These are phyloP conservation scores for Coprinopsis marcescibilis DNA, from an alignment of 768 basidiomycete genomes.

Conservation along the genomic window DNA sequence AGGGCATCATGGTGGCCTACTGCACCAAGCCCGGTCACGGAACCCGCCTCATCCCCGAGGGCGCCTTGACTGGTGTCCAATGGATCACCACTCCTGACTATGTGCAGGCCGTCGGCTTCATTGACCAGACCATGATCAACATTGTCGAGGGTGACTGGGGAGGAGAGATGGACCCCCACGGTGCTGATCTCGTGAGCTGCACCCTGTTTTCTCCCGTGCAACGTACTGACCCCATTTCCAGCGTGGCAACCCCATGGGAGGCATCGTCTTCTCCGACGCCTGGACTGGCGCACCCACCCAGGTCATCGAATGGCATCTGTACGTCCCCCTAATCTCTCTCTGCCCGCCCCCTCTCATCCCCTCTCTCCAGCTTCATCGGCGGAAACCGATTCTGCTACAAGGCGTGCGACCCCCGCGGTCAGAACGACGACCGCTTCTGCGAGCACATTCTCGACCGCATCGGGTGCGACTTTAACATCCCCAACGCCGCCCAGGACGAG, in stretches of 20 bases:
- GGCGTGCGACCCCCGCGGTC: conserved; percentile 52
- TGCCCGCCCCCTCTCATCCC: too few relatives aligned
- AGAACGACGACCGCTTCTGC: conserved; percentile 48
- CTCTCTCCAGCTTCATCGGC: conserved; percentile 78
- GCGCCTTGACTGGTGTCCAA: conserved; percentile 53
- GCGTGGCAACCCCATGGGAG: conserved; percentile 75
- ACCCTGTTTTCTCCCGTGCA: background rate
- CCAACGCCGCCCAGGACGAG: conserved; percentile 52
- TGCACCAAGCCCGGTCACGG: conserved; percentile 62
- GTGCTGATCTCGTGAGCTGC: conserved; percentile 33
- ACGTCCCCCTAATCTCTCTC: too few relatives aligned
- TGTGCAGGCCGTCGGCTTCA: conserved; percentile 49
- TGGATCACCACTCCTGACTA: conserved; percentile 48
- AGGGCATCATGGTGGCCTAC: conserved; percentile 60
- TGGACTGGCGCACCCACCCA: conserved; percentile 47
- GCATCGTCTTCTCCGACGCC: conserved; percentile 55
- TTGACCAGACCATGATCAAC: conserved; percentile 53
- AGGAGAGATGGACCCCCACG: conserved; percentile 69
- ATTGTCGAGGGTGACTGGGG: conserved; percentile 46
- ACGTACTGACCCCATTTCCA: conserved; percentile 45
- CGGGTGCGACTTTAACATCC: conserved; percentile 67
- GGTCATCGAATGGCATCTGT: conserved; percentile 67
- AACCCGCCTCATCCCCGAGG: conserved; percentile 55
- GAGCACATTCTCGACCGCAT: conserved; percentile 72
- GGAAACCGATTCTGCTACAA: conserved; percentile 62